A percentile compares a stretch with the other conserved stretches of the same genome.
Conservation (phyloP, 1,284 basidiomycete genomes). For the Cystobasidium sp. region DNA sequence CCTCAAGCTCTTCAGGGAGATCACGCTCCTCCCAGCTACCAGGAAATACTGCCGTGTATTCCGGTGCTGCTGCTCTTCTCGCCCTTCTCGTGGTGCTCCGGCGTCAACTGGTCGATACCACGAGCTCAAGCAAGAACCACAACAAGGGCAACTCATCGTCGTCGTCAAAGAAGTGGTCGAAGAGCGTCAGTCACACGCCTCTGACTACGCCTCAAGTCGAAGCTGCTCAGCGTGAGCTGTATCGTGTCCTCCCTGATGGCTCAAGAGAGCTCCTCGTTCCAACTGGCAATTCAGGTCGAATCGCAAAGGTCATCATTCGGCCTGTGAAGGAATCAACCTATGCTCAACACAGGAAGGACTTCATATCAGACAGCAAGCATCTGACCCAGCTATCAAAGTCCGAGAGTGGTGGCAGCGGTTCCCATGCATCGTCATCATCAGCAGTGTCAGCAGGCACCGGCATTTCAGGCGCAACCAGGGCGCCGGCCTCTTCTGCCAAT, state of each 20-base stretch:
- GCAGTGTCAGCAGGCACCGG: slow-evolving; percentile 1
- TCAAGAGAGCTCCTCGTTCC: slow-evolving; percentile 52
- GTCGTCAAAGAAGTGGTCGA: background rate
- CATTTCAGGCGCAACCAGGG: slow-evolving; percentile 11
- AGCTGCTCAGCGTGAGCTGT: slow-evolving; percentile 50
- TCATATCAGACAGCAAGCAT: slow-evolving; percentile 33
- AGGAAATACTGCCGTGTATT: slow-evolving; percentile 5
- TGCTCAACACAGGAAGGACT: slow-evolving; percentile 53
- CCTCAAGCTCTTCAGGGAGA: slow-evolving; percentile 12
- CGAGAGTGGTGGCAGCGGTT: background rate
- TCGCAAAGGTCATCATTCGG: slow-evolving; percentile 56
- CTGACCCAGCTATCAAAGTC: no score
- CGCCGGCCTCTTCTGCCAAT: slow-evolving; percentile 8
- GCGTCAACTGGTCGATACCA: slow-evolving; percentile 9
- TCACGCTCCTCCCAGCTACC: background rate
- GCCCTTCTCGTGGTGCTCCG: slow-evolving; percentile 30
- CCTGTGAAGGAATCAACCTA: slow-evolving; percentile 56
- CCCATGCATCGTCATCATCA: slow-evolving; percentile 2
- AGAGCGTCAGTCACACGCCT: slow-evolving; percentile 24
- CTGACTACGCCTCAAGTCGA: slow-evolving; percentile 50
- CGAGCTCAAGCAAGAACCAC: background rate
- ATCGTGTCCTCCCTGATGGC: slow-evolving; percentile 48
- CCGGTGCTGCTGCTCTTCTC: slow-evolving; percentile 29
- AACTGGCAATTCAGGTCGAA: slow-evolving; percentile 43
- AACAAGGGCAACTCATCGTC: background rate